Evolutionary conservation across 306 rosid genomes (phyloP).

Genomic region (Cicer chorassanicum): DNA sequence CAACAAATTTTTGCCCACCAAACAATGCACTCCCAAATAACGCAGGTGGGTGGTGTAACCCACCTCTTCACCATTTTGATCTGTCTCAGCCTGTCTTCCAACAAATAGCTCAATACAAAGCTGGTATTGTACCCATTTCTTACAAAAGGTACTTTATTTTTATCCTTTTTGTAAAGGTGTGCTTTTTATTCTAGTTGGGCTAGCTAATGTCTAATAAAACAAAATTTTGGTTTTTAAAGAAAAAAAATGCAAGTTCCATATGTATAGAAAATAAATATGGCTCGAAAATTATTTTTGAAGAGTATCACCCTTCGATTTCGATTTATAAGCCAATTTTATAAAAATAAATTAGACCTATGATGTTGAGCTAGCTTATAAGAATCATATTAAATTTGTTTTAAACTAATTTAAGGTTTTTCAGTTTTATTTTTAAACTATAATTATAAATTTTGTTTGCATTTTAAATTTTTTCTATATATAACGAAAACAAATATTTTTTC

Average conservation of each 20-base stretch:
- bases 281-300: no score
- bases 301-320: no score
- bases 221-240: background rate
- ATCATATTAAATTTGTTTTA: background rate
- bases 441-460: background rate
- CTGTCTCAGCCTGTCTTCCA: conserved; percentile 76
- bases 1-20: conserved; percentile 85
- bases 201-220: conserved; percentile 33
- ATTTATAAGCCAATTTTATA: no score
- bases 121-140: conserved; percentile 76
- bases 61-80: conserved; percentile 83
- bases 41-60: conserved; percentile 90
- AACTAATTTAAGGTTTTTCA: background rate
- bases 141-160: conserved; percentile 58
- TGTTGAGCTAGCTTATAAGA: no score
- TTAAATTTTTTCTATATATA: background rate
- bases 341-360: no score
- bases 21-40: conserved; percentile 71
- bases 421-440: background rate
- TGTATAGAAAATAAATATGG: no score
- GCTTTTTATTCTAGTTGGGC: background rate
- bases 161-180: background rate
- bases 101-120: conserved; percentile 66
- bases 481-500: background rate
- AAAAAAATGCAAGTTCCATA: no score